A percentile compares a stretch with the other conserved stretches of the same genome.
phyloP scores from a whole-genome alignment of 2,329 filamentous ascomycete species.

The Helotiales sp. region DNA sequence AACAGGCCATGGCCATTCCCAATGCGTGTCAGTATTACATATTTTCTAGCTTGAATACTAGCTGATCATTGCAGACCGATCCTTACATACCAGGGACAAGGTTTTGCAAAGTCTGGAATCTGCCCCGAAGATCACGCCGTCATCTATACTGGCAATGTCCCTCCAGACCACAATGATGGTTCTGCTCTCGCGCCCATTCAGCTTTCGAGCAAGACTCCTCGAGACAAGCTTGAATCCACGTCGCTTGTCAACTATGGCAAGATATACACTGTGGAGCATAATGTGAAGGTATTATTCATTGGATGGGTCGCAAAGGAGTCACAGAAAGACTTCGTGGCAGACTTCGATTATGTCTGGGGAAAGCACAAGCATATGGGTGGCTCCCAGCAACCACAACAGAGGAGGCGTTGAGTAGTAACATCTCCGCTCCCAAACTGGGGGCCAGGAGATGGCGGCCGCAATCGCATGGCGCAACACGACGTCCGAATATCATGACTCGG shows the following conservation, averaged over 20 bases:
- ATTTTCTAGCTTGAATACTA: background rate
- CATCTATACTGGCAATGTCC: conserved; percentile 6
- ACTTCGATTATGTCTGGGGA: conserved; percentile 14
- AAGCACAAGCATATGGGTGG: background rate
- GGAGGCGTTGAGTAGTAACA: no score
- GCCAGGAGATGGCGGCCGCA: no score
- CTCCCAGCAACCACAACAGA: no score
- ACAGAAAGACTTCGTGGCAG: conserved; percentile 1
- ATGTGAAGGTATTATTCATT: conserved; percentile 28
- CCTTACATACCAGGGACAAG: conserved; percentile 14
- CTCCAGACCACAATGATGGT: background rate
- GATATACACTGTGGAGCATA: conserved; percentile 30
- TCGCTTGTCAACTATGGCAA: conserved; percentile 30
- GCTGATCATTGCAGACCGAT: conserved; percentile 15
- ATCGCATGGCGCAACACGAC: no score
- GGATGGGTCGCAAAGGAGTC: conserved; percentile 13
- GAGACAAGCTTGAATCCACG: conserved; percentile 3
- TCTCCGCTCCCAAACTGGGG: no score
- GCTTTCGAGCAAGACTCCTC: background rate
- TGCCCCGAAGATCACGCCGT: conserved; percentile 13
- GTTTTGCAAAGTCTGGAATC: conserved; percentile 13
- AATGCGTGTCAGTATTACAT: conserved; percentile 18
- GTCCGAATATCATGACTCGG: no score
- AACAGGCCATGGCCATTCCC: conserved; percentile 1
- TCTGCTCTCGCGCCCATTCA: conserved; percentile 3